Base-by-base conservation (phyloP, 352 stramenopile species). In the Plasmopara viticola region DNA sequence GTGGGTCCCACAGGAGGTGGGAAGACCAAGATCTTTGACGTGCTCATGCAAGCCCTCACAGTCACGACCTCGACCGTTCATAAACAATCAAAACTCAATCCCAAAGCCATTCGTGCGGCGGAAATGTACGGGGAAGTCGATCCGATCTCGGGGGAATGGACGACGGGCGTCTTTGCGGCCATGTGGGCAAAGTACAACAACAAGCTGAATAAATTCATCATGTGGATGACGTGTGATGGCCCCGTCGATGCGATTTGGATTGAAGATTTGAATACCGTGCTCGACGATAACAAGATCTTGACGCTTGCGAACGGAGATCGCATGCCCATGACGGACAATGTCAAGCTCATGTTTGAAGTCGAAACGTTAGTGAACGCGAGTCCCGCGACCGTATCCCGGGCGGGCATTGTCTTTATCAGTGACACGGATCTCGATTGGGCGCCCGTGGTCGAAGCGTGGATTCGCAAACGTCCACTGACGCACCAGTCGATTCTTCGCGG, bases 131-230 rank as follows among this genome's bases (percentile, higher is more conserved):
- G 96, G 30, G 95, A 99, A 72, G 94, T 98, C 5, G 95, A 99
- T 58, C 78, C 91, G 0, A 81, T 98, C 66, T 97, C 82, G 18
- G 95, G 95, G 38, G 96, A 99, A 63, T 99, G 96, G 96, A 98
- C 92, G 13, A 98, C 91, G 0, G 93, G 94, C 8, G 93, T 99
- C 29, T 99, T 99, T 68, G 95, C 96, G 2, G 94, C 95, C 2
- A 98, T 98, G 79, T 99, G 95, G 95, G 91, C 87, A 25, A 98
- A 99, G 59, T 98, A 94, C 78, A 99, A 98, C 72, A 98, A 98
- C 60, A 95, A 97, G 50, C 88, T 80, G 61, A 98, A 98, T 70
- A 87, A 96, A 33, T 98, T 98, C 69, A 98, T 98, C 74, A 99
- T 96, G 56, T 98, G 96, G 95, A 98, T 98, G 71, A 96, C 98